Conservation (phyloP, 2,329 filamentous ascomycete genomes). For the Cordyceps fumosorosea region DNA sequence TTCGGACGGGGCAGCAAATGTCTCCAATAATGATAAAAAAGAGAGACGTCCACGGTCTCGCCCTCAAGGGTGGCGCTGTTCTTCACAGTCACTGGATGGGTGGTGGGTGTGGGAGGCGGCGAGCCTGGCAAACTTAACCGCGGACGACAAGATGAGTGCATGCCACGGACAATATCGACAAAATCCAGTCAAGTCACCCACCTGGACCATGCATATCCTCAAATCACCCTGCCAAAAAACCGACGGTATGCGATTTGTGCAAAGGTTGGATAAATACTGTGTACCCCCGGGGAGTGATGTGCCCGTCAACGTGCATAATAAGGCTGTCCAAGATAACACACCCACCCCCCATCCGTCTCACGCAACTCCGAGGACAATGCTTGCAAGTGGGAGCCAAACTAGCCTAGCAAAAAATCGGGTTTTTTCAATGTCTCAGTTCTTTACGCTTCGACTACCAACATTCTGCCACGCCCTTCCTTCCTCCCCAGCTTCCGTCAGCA, state of each 20-base stretch:
- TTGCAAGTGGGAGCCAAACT: background rate
- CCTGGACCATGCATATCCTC: too few relatives aligned
- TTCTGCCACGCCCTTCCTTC: background rate
- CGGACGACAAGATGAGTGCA: background rate
- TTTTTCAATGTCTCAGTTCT: background rate
- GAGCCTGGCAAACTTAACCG: background rate
- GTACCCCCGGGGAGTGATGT: background rate
- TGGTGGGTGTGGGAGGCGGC: background rate
- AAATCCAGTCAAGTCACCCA: too few relatives aligned
- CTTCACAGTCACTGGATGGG: background rate
- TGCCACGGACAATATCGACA: background rate
- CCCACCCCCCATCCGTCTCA: background rate
- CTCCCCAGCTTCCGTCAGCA: background rate
- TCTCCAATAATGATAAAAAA: background rate
- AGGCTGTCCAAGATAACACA: background rate
- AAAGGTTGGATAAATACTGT: background rate
- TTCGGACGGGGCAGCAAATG: background rate
- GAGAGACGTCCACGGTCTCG: background rate
- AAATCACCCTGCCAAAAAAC: too few relatives aligned
- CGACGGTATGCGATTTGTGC: too few relatives aligned
- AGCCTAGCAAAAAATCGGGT: too few relatives aligned
- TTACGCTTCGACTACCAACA: background rate
- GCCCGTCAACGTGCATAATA: background rate
- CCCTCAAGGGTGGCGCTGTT: background rate
- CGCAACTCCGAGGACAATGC: background rate